These are phyloP conservation scores for Boletus barrowsii DNA, from an alignment of 768 basidiomycete genomes.

Conservation along the genomic window DNA sequence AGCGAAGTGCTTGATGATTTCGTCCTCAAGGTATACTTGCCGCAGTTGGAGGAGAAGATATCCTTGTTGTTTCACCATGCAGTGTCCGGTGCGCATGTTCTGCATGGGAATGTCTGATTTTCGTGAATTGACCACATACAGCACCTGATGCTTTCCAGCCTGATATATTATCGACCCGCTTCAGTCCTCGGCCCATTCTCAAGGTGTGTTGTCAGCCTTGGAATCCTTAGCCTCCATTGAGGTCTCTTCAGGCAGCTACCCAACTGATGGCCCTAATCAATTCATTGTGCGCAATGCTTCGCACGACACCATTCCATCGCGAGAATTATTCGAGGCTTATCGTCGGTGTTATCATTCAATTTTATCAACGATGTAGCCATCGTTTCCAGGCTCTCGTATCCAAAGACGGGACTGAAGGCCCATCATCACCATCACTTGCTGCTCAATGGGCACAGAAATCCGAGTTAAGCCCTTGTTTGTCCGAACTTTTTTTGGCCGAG, in stretches of 20 bases:
- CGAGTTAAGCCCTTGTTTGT: slow-evolving; percentile 72
- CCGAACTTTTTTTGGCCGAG: slow-evolving; percentile 54
- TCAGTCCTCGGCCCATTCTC: slow-evolving; percentile 71
- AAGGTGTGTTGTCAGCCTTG: slow-evolving; percentile 48
- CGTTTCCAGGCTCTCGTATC: slow-evolving; percentile 75
- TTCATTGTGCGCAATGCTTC: slow-evolving; percentile 87
- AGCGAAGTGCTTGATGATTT: slow-evolving; percentile 86
- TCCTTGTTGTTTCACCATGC: slow-evolving; percentile 83
- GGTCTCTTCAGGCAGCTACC: slow-evolving; percentile 64
- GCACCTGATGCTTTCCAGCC: slow-evolving; percentile 87
- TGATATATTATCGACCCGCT: slow-evolving; percentile 62
- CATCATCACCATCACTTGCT: slow-evolving; percentile 49
- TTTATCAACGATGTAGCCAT: slow-evolving; percentile 91
- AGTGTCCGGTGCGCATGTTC: slow-evolving; percentile 55
- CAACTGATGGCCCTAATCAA: slow-evolving; percentile 88
- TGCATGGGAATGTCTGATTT: neutral
- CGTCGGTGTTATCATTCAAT: slow-evolving; percentile 90
- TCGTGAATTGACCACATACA: slow-evolving; percentile 24
- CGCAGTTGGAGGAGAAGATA: slow-evolving; percentile 94
- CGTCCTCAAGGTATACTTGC: slow-evolving; percentile 87
- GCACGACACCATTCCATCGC: slow-evolving; percentile 88
- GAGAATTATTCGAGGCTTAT: slow-evolving; percentile 95
- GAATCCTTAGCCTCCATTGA: neutral
- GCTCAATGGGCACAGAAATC: slow-evolving; percentile 84
- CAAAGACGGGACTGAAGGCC: slow-evolving; percentile 36